Base-by-base conservation (phyloP, 179 eudicot species). In the Beta lomatogona region DNA sequence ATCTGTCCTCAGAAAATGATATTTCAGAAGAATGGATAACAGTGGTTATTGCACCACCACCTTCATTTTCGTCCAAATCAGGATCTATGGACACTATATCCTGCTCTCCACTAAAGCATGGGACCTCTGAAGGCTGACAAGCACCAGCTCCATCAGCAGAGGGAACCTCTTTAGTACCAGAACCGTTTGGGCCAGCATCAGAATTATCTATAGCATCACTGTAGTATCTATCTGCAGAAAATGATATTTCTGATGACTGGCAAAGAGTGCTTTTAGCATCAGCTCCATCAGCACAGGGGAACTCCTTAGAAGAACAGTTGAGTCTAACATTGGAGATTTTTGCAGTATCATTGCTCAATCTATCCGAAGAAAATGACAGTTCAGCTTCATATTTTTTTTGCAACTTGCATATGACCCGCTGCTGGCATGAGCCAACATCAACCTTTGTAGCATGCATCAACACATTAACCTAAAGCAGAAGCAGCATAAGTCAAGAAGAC, bases 381-480 rank as follows among this genome's bases (percentile, higher is more conserved):
- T 86, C 86, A 80, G 73, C 85, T 80, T 79, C 83, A 73, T 78
- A 79, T 69, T 81, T 68, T 68, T 80, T 85, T 80, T 76, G 86
- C 87, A 87, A 78, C 60, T 86, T 84, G 11, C 75, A 61, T 10
- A 88, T 84, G 36, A 59, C 61, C 78, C 83, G 80, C 14, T 73
- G 82, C 82, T 90, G 86, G 81, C 77, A 44, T 25, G 88, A 45
- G 65, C 85, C 68, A 69, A 84, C 67, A 70, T 82, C 78, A 69
- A 87, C 86, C 85, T 89, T 85, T 18, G 90, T 82, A 53, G 94
- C 84, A 84, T 93, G 98, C 58, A 89, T 87, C 86, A 93, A 86
- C 77, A 93, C 90, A 81, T 93, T 93, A 54, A 93, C 94, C 97
- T 85, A 74, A 11, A 6, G 36, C 66, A 66, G 72, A 78, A 76